Base-by-base conservation (phyloP, 768 basidiomycete genomes). In the Suillus ampliporus region DNA sequence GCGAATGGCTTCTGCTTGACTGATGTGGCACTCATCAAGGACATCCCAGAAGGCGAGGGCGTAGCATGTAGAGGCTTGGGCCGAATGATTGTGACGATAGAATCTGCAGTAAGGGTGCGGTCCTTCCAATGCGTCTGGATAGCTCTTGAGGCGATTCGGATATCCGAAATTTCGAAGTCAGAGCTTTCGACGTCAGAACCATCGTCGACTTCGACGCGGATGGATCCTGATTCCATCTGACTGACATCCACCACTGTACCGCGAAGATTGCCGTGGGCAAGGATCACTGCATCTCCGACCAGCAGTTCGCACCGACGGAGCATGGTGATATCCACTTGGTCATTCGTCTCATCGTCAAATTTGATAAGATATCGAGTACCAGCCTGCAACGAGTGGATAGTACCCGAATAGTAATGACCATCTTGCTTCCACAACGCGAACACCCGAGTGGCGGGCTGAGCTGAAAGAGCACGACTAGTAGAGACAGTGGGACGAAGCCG, bases 401-500 rank as follows among this genome's bases (percentile, higher is more conserved):
- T 79, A 17, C 90, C 92, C 19, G 85, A 74, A 70, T 87, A 90
- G 74, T 81, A 94, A 66, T 82, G 80, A 4, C 81, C 82, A 54
- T 86, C 86, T 50, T 76, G 74, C 64, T 79, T 84, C 90, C 89
- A 91, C 13, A 88, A 69, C 10, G 89, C 90, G 67, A 90, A 87
- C n/a, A 92, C 88, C 6, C 85, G 84, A 14, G 87, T 89, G 23
- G 83, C 77, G 7, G 65, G 61, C 43, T 69, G 67, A 35, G 41
- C 48, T 17, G 65, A 38, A 37, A 57, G 44, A 21, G 60, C 64
- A 41, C 68, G 70, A 11, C 54, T 60, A 38, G 75, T 72, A 15
- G 75, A 74, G 19, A 66, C 35, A n/a, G 70, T 75, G 31, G 82
- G 82, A 51, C 82, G 79, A 44, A 80, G 61, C 34, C 77, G 78